Percentiles rank a stretch among this genome's conserved stretches.
Evolutionary conservation across 148 eudicot species (phyloP).

Genomic region (Camellia japonica): DNA sequence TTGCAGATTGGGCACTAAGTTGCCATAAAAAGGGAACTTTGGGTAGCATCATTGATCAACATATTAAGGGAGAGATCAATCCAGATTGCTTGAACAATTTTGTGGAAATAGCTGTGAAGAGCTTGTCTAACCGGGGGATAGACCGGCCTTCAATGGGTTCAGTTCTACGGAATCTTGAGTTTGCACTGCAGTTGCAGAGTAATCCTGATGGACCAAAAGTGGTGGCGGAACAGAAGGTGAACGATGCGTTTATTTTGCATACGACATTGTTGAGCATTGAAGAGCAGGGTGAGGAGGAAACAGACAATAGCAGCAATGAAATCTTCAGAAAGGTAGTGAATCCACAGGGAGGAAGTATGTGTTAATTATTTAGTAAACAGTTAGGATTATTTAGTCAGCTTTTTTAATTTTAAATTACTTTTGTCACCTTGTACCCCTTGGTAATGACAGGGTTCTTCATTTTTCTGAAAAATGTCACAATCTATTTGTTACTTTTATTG

Average conservation of each 20-base stretch:
- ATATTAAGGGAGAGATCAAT: constrained; percentile 11
- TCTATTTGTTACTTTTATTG: too few relatives aligned
- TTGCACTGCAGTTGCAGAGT: constrained; percentile 20
- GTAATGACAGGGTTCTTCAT: too few relatives aligned
- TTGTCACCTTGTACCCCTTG: too few relatives aligned
- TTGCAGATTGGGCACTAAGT: constrained; percentile 9
- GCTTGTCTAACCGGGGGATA: constrained; percentile 20
- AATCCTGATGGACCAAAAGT: not conserved
- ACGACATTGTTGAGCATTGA: constrained; percentile 4
- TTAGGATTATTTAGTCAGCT: too few relatives aligned
- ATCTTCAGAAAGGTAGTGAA: constrained; percentile 19
- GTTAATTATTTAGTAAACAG: not conserved
- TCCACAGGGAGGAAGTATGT: constrained; percentile 15
- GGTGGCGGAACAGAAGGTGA: not conserved
- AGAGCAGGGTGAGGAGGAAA: not conserved
- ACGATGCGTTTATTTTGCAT: not conserved
- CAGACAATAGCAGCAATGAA: constrained; percentile 1
- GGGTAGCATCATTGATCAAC: not conserved
- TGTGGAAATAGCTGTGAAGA: constrained; percentile 17
- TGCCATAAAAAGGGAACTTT: constrained; percentile 3
- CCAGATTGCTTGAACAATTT: constrained; percentile 23
- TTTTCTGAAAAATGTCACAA: too few relatives aligned
- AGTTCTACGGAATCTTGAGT: constrained; percentile 22
- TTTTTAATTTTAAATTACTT: too few relatives aligned
- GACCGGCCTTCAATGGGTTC: constrained; percentile 23